Conservation (phyloP, 2,329 filamentous ascomycete genomes). For the Penicillium concentricum region DNA sequence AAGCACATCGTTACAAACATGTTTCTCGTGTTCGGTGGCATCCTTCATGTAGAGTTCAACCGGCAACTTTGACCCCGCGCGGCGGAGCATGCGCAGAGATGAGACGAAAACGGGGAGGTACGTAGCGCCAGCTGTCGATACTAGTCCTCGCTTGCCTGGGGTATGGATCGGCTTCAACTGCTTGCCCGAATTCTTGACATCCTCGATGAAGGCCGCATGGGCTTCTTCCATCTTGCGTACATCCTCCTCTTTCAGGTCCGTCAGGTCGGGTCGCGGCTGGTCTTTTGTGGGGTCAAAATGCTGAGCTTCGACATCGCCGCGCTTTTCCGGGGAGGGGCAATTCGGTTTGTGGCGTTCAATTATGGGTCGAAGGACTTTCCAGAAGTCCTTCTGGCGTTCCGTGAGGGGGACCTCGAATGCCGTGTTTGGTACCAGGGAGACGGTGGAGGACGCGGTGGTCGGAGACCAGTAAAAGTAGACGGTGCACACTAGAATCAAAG, state of each 20-base stretch:
- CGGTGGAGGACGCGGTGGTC: constrained; percentile 26
- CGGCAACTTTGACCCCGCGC: constrained; percentile 51
- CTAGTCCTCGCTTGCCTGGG: constrained; percentile 48
- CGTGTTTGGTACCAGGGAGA: constrained; percentile 33
- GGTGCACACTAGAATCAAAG: constrained; percentile 33
- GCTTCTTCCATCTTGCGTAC: constrained; percentile 37
- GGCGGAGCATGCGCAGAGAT: constrained; percentile 54
- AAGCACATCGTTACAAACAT: constrained; percentile 42
- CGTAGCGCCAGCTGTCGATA: constrained; percentile 50
- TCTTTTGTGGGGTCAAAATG: constrained; percentile 33
- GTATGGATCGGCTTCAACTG: constrained; percentile 35
- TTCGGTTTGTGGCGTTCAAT: constrained; percentile 34
- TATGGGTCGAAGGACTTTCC: constrained; percentile 37
- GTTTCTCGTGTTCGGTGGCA: constrained; percentile 40
- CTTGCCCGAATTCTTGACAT: constrained; percentile 28
- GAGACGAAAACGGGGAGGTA: constrained; percentile 53
- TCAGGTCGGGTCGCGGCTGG: constrained; percentile 36
- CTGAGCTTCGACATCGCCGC: constrained; percentile 21
- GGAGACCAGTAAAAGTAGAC: constrained; percentile 41
- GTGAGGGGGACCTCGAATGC: constrained; percentile 35
- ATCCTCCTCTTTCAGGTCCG: constrained; percentile 35
- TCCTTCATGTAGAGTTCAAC: constrained; percentile 48
- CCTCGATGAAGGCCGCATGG: constrained; percentile 43
- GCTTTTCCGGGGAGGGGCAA: constrained; percentile 30
- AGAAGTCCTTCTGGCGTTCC: constrained; percentile 39